These are phyloP conservation scores for Phylloporus arenicola DNA, from an alignment of 768 basidiomycete species.

Conservation along the genomic window DNA sequence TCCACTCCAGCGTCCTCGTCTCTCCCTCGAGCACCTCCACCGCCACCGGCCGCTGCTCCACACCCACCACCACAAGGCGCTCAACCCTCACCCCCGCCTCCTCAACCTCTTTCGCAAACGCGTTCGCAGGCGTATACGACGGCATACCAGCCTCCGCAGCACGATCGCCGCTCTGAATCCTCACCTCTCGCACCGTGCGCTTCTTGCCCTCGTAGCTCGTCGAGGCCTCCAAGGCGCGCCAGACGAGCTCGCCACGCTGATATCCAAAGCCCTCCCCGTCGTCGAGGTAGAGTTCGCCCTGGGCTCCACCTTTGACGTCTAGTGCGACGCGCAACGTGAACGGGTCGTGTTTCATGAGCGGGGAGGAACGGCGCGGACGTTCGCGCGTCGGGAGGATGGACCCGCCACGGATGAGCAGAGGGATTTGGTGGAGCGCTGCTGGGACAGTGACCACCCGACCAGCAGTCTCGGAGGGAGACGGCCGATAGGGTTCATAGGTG, in stretches of 20 bases:
- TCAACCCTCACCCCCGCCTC: slow-evolving; percentile 64
- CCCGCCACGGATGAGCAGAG: slow-evolving; percentile 85
- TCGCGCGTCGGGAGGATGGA: slow-evolving; percentile 85
- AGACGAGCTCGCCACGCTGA: slow-evolving; percentile 72
- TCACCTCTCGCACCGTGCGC: slow-evolving; percentile 34
- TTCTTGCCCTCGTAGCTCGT: slow-evolving; percentile 22
- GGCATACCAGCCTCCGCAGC: slow-evolving; percentile 50
- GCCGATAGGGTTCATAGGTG: slow-evolving; percentile 60
- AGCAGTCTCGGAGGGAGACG: slow-evolving; percentile 37
- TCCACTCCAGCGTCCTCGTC: slow-evolving; percentile 53
- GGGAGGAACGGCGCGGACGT: slow-evolving; percentile 79
- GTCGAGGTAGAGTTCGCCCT: slow-evolving; percentile 90
- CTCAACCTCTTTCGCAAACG: slow-evolving; percentile 59
- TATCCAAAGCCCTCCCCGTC: slow-evolving; percentile 85
- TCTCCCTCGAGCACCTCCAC: slow-evolving; percentile 39
- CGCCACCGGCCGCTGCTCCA: slow-evolving; percentile 53
- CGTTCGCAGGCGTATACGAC: slow-evolving; percentile 53
- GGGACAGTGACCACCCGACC: slow-evolving; percentile 71
- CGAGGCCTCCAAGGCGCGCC: slow-evolving; percentile 69
- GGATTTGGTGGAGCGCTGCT: slow-evolving; percentile 74
- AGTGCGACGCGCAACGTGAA: slow-evolving; percentile 87
- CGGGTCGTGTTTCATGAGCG: slow-evolving; percentile 86
- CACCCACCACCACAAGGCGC: slow-evolving; percentile 73
- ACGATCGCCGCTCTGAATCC: slow-evolving; percentile 48
- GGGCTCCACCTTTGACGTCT: slow-evolving; percentile 50